These are phyloP conservation scores for Cladorrhinum sp. DNA, from an alignment of 2,329 filamentous ascomycete species.

Conservation along the genomic window DNA sequence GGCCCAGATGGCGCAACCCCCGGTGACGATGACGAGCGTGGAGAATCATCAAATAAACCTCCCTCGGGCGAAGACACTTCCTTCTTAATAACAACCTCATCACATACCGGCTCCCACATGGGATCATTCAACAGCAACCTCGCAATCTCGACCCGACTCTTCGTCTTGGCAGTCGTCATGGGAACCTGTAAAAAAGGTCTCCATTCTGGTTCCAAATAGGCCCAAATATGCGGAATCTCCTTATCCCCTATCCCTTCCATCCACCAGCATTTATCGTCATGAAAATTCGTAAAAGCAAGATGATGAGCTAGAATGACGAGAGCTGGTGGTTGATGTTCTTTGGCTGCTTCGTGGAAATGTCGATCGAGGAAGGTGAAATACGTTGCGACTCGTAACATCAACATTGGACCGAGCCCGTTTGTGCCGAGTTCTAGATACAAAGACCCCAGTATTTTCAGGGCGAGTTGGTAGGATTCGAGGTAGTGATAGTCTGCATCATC, in stretches of 20 bases:
- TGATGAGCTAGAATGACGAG: constrained; percentile 54
- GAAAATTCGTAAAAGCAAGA: constrained; percentile 48
- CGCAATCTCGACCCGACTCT: constrained; percentile 37
- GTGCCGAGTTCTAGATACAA: constrained; percentile 48
- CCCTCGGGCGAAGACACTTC: background rate
- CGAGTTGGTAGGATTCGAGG: constrained; percentile 42
- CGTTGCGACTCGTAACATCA: constrained; percentile 50
- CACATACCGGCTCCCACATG: constrained; percentile 36
- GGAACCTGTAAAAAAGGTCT: constrained; percentile 42
- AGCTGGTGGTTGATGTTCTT: constrained; percentile 42
- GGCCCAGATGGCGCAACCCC: background rate
- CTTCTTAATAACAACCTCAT: background rate
- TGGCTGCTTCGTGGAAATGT: constrained; percentile 43
- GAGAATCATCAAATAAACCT: background rate
- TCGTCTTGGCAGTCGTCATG: constrained; percentile 34
- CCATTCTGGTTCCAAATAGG: constrained; percentile 42
- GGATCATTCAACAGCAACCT: constrained; percentile 45
- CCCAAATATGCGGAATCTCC: constrained; percentile 44
- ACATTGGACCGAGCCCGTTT: constrained; percentile 41
- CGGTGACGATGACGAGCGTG: background rate
- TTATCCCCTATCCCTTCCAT: constrained; percentile 44
- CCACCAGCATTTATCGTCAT: constrained; percentile 47
- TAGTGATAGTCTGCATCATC: constrained; percentile 38
- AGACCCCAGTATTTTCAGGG: constrained; percentile 49
- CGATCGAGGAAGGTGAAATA: constrained; percentile 51